Percentiles rank a stretch among this genome's conserved stretches.
Conservation (phyloP, 441 rosid genomes). For the Populus trichocarpa region DNA sequence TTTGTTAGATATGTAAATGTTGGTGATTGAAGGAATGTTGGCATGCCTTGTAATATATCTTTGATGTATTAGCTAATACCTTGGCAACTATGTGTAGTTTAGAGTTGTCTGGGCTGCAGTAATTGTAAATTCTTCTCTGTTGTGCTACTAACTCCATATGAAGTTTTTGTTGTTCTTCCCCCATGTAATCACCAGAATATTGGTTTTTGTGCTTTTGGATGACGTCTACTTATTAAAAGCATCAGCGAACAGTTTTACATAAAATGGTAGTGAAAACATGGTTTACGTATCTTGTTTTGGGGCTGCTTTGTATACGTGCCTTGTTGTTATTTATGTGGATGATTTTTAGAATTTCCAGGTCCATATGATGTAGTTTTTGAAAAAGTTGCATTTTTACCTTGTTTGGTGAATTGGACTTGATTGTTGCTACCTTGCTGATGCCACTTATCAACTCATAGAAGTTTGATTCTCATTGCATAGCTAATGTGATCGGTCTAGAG, state of each 20-base stretch:
- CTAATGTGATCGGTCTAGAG: not conserved
- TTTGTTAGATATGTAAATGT: slow-evolving; percentile 1
- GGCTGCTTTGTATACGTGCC: not conserved
- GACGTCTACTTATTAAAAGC: not conserved
- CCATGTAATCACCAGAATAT: not conserved
- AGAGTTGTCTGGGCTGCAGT: not conserved
- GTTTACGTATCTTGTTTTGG: not conserved
- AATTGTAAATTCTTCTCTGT: not conserved
- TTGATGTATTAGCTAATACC: not conserved
- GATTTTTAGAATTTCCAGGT: not conserved
- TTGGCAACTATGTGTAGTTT: not conserved
- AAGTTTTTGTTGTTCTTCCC: not conserved
- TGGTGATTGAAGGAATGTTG: not conserved
- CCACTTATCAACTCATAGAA: not conserved
- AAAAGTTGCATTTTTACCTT: not conserved
- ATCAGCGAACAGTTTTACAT: not conserved
- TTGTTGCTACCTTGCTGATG: not conserved
- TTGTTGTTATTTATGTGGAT: not conserved
- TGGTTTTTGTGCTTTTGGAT: not conserved
- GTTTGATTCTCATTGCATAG: not conserved
- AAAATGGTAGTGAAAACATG: not conserved
- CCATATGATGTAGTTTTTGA: not conserved
- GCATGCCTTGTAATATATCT: not conserved
- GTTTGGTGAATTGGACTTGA: not conserved
- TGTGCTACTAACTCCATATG: not conserved